These are phyloP conservation scores for Capronia americana DNA, from an alignment of 2,329 filamentous ascomycete genomes.

Conservation along the genomic window DNA sequence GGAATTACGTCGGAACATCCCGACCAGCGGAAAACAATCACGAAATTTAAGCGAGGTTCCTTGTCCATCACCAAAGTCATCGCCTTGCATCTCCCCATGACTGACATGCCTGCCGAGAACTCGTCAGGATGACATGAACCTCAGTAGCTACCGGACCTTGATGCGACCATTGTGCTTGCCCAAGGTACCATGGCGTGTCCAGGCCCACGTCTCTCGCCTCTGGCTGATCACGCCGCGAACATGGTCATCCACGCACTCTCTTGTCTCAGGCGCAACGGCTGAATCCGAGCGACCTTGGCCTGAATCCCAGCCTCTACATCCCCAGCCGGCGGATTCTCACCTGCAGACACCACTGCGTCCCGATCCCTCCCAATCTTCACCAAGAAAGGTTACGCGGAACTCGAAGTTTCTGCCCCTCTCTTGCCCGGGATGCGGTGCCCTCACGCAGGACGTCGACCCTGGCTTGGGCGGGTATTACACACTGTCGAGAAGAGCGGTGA, in stretches of 20 bases:
- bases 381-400: not conserved
- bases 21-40: not conserved
- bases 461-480: slow-evolving; percentile 65
- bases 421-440: slow-evolving; percentile 69
- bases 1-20: not conserved
- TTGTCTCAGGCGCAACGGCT: slow-evolving; percentile 1
- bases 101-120: not conserved
- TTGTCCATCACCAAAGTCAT: not conserved
- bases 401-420: slow-evolving; percentile 52
- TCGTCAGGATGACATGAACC: not conserved
- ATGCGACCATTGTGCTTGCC: slow-evolving; percentile 3
- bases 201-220: not conserved
- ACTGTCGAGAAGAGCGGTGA: slow-evolving; percentile 56
- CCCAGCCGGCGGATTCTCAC: not conserved
- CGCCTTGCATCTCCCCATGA: not conserved
- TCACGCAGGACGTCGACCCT: slow-evolving; percentile 62
- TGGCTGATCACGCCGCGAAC: not conserved
- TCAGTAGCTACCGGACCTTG: not conserved
- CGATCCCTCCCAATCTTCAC: not conserved
- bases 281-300: not conserved
- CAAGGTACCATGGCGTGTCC: not conserved
- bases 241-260: slow-evolving; percentile 1
- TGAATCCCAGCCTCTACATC: not conserved
- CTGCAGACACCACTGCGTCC: not conserved
- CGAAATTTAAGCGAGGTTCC: not conserved